Evolutionary conservation across 129 eudicot genomes (phyloP).

Genomic region (Helichrysum umbraculigerum): DNA sequence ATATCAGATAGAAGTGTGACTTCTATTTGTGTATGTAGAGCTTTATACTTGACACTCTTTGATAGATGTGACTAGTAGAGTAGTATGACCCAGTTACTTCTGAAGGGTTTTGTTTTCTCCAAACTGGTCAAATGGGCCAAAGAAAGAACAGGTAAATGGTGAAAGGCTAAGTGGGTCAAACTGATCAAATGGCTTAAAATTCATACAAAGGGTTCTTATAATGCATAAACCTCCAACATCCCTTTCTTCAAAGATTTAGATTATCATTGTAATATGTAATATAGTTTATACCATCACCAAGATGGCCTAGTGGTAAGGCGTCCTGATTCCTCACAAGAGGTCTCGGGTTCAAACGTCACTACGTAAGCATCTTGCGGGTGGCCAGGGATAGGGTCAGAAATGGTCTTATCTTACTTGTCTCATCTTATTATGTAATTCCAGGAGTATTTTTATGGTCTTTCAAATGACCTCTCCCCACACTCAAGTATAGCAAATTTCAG

Average conservation of each 20-base stretch:
- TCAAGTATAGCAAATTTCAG: constrained; percentile 78
- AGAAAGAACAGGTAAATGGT: not conserved
- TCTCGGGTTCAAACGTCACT: too few species aligned
- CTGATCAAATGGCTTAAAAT: not conserved
- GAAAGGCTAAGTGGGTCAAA: not conserved
- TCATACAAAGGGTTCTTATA: not conserved
- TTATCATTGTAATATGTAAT: too few species aligned
- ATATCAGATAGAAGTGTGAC: not conserved
- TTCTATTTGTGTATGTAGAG: not conserved
- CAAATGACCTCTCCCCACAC: constrained; percentile 96
- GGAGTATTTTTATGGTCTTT: constrained; percentile 92
- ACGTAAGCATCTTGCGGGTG: too few species aligned
- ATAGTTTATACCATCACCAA: too few species aligned
- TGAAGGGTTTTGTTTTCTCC: not conserved
- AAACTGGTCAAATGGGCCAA: not conserved
- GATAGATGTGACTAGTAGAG: not conserved
- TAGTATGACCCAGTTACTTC: not conserved
- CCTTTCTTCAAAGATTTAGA: not conserved
- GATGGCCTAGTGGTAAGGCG: too few species aligned
- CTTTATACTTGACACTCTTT: not conserved
- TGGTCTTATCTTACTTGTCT: not conserved
- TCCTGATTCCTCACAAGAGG: too few species aligned
- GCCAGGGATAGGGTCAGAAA: too few species aligned
- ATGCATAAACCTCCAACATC: not conserved
- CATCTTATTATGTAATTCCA: constrained; percentile 26